These are phyloP conservation scores for Colletotrichum musicola DNA, from an alignment of 2,329 filamentous ascomycete genomes.

Conservation along the genomic window DNA sequence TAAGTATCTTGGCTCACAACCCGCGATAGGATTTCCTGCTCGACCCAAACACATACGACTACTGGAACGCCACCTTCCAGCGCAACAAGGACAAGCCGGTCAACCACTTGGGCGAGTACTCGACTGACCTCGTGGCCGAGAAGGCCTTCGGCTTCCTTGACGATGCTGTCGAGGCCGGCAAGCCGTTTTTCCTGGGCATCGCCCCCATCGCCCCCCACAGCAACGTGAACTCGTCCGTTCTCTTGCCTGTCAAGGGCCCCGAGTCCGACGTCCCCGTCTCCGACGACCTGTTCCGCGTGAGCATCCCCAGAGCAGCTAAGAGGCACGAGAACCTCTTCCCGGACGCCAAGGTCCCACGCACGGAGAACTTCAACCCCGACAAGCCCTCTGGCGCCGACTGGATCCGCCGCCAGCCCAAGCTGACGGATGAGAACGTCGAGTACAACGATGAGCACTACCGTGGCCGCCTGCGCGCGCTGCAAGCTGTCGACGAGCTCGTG, in stretches of 20 bases:
- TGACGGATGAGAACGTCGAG: slow-evolving; percentile 47
- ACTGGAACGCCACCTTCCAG: slow-evolving; percentile 74
- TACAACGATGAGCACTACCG: slow-evolving; percentile 57
- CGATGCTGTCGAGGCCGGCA: slow-evolving; percentile 65
- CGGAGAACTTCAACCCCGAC: slow-evolving; percentile 73
- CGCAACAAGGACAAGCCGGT: slow-evolving; percentile 64
- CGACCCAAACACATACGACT: slow-evolving; percentile 77
- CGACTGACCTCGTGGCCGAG: slow-evolving; percentile 69
- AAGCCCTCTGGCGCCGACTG: slow-evolving; percentile 57
- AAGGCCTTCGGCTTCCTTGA: slow-evolving; percentile 72
- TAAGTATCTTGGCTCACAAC: too few relatives aligned
- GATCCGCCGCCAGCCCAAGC: slow-evolving; percentile 54
- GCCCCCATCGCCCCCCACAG: slow-evolving; percentile 58
- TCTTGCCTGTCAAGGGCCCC: slow-evolving; percentile 70
- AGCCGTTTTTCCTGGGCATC: slow-evolving; percentile 69
- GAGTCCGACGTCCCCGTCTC: slow-evolving; percentile 64
- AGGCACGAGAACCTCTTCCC: slow-evolving; percentile 72
- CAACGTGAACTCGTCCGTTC: slow-evolving; percentile 44
- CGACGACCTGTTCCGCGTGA: slow-evolving; percentile 57
- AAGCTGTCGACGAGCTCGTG: slow-evolving; percentile 61
- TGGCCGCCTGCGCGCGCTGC: slow-evolving; percentile 55
- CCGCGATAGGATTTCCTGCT: slow-evolving; percentile 61
- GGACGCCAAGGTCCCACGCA: slow-evolving; percentile 71
- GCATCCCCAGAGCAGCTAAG: slow-evolving; percentile 53
- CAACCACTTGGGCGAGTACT: slow-evolving; percentile 56